Evolutionary conservation across 345 rosid species (phyloP).

Genomic region (Acer yangbiense): DNA sequence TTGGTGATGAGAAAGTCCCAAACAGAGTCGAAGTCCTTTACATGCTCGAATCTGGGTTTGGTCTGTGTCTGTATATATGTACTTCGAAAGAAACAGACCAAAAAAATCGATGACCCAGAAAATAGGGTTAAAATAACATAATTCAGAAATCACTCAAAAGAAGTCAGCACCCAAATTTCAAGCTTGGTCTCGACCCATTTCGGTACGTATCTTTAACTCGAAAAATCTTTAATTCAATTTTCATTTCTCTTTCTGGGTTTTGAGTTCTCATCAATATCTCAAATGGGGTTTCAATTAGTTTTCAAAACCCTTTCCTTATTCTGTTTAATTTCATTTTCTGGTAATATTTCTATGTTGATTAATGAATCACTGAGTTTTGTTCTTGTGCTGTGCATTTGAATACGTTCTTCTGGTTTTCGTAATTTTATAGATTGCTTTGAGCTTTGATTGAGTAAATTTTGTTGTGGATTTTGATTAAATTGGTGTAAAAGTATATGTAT

Average conservation of each 20-base stretch:
- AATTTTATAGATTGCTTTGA: neutral
- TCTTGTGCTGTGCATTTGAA: neutral
- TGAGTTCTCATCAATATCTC: conserved; percentile 11
- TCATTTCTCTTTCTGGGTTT: conserved; percentile 16
- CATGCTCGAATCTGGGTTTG: conserved; percentile 1
- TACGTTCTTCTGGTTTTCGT: neutral
- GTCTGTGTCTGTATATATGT: neutral
- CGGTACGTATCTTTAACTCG: neutral
- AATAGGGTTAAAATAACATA: neutral
- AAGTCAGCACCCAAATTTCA: neutral
- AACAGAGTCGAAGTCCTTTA: neutral
- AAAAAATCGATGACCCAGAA: neutral
- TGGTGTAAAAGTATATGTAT: neutral
- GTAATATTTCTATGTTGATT: neutral
- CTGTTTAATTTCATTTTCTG: conserved; percentile 3
- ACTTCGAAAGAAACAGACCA: neutral
- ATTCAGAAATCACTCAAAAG: neutral
- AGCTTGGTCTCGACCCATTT: neutral
- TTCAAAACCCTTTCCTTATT: conserved; percentile 1
- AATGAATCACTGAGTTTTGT: neutral
- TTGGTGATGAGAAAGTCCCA: neutral
- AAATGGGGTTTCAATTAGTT: neutral
- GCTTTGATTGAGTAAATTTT: conserved; percentile 8
- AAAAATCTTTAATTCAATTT: neutral
- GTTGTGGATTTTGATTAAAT: conserved; percentile 7